A percentile compares a stretch with the other conserved stretches of the same genome.
These are phyloP conservation scores for Gillenia trifoliata DNA, from an alignment of 306 rosid species.

Conservation along the genomic window DNA sequence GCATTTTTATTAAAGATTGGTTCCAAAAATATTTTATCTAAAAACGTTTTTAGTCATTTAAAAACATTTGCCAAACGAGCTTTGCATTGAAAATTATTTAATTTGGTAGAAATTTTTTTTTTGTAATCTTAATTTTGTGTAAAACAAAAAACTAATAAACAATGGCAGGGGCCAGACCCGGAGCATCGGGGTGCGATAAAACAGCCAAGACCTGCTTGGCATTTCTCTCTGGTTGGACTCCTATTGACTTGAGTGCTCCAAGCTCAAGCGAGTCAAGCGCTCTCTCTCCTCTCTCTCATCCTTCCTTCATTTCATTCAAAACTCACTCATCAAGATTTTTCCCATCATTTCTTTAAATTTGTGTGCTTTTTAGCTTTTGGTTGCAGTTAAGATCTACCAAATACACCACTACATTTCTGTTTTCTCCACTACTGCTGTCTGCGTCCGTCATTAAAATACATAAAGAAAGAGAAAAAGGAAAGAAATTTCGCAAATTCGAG, in stretches of 20 bases:
- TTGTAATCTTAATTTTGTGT: no score
- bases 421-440: not conserved
- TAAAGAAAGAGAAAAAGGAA: not conserved
- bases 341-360: not conserved
- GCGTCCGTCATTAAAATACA: not conserved
- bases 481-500: slow-evolving; percentile 4
- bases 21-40: no score
- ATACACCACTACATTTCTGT: slow-evolving; percentile 29
- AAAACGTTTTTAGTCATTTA: no score
- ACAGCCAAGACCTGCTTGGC: slow-evolving; percentile 29
- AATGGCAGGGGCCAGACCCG: not conserved
- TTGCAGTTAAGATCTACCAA: slow-evolving; percentile 64
- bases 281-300: not conserved
- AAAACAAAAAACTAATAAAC: not conserved
- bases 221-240: slow-evolving; percentile 46
- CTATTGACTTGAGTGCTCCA: slow-evolving; percentile 42
- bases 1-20: no score
- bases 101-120: no score
- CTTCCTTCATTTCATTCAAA: not conserved
- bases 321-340: not conserved
- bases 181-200: slow-evolving; percentile 42
- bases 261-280: not conserved
- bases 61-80: no score
- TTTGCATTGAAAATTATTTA: no score
- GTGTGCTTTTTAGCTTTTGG: slow-evolving; percentile 25